Conservation (phyloP, 202 grass and related monocot species). For the Zizania palustris region DNA sequence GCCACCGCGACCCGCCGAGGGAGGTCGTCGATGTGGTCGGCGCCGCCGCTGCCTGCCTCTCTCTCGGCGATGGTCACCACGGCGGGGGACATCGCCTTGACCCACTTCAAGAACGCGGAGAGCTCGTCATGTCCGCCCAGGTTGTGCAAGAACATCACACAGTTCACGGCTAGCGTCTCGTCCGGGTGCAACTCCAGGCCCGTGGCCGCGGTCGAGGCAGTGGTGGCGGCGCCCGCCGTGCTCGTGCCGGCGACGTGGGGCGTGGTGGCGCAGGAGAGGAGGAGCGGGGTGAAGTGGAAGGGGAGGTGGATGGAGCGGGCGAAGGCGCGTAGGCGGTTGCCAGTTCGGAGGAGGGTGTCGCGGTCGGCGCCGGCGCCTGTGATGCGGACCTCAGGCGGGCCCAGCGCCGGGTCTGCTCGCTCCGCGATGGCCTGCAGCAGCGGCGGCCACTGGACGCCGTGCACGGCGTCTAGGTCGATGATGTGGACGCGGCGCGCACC, state of each 20-base stretch:
- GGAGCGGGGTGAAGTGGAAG: conserved; percentile 81
- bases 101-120: conserved; percentile 51
- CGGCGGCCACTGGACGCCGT: conserved; percentile 93
- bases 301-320: conserved; percentile 78
- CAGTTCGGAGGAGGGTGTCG: conserved; percentile 78
- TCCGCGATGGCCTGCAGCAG: conserved; percentile 88
- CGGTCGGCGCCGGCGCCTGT: conserved; percentile 77
- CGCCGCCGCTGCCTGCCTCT: conserved; percentile 41
- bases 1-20: conserved; percentile 49
- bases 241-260: conserved; percentile 33
- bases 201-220: neutral
- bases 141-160: conserved; percentile 81
- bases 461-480: conserved; percentile 84
- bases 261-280: conserved; percentile 53
- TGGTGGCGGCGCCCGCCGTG: neutral
- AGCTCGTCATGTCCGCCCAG: conserved; percentile 54
- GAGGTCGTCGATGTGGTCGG: conserved; percentile 48
- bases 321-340: conserved; percentile 73
- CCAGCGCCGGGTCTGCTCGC: conserved; percentile 37
- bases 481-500: conserved; percentile 77
- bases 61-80: conserved; percentile 84
- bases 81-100: conserved; percentile 67
- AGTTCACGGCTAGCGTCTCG: conserved; percentile 87
- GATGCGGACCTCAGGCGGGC: conserved; percentile 79
- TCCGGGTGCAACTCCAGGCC: conserved; percentile 48